A percentile compares a stretch with the other conserved stretches of the same genome.
Evolutionary conservation across 495 filamentous ascomycete species (phyloP).

Genomic region (Hyphodiscus hymeniophilus): DNA sequence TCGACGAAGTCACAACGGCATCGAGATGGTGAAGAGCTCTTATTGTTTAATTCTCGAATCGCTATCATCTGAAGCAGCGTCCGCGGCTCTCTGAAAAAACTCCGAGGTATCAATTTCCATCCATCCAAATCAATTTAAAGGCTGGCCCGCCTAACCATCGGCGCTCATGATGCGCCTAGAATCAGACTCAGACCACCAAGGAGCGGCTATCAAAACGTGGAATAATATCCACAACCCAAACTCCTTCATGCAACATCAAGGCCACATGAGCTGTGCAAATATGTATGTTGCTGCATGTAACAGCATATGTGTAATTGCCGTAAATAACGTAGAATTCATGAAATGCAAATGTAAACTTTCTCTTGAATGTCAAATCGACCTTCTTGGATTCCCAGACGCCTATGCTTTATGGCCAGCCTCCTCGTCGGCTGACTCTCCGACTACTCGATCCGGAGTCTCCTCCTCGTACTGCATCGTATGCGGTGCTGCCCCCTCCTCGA

Average conservation of each 20-base stretch:
- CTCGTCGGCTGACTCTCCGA: constrained; percentile 15
- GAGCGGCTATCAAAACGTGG: neutral
- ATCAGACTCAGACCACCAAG: neutral
- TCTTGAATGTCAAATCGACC: neutral
- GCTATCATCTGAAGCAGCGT: neutral
- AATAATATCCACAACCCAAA: neutral
- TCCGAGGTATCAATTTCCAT: constrained; percentile 18
- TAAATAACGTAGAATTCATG: constrained; percentile 20
- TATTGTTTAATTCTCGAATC: neutral
- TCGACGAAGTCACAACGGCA: no score
- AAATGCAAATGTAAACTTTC: constrained; percentile 10
- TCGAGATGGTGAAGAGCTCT: neutral
- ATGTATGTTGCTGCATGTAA: constrained; percentile 1
- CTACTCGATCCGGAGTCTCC: constrained; percentile 33
- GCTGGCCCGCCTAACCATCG: neutral
- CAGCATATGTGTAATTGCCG: constrained; percentile 5
- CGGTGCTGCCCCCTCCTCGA: constrained; percentile 38
- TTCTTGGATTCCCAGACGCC: neutral
- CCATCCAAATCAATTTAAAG: constrained; percentile 19
- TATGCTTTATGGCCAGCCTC: constrained; percentile 11
- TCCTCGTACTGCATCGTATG: constrained; percentile 36
- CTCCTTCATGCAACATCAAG: constrained; percentile 3
- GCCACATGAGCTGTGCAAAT: neutral
- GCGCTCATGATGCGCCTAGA: neutral
- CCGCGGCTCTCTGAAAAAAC: constrained; percentile 11